phyloP scores from a whole-genome alignment of 768 basidiomycete species.

The Pulveroboletus sp. region DNA sequence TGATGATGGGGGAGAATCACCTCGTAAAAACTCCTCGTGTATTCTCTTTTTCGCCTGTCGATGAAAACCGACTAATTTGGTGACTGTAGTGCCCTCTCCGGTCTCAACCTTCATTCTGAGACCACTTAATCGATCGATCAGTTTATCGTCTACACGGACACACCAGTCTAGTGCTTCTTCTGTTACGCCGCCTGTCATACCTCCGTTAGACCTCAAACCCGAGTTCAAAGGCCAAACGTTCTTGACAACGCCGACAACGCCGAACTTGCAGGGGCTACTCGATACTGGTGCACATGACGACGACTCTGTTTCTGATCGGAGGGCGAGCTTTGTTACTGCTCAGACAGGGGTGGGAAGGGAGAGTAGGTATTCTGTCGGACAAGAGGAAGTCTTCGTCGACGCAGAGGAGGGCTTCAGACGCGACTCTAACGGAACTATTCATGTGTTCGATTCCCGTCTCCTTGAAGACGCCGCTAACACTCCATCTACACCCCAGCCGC shows the following conservation, averaged over 20 bases:
- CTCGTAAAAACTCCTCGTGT: slow-evolving; percentile 36
- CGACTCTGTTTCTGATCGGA: slow-evolving; percentile 45
- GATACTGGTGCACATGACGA: slow-evolving; percentile 30
- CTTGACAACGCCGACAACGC: slow-evolving; percentile 25
- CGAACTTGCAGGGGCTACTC: slow-evolving; percentile 17
- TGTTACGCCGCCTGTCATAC: slow-evolving; percentile 45
- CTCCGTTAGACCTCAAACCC: slow-evolving; percentile 55
- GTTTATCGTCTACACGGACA: slow-evolving; percentile 58
- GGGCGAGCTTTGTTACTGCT: slow-evolving; percentile 57
- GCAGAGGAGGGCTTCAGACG: slow-evolving; percentile 24
- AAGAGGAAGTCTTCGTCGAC: slow-evolving; percentile 25
- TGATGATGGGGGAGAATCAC: slow-evolving; percentile 27
- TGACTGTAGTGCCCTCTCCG: slow-evolving; percentile 42
- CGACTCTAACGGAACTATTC: slow-evolving; percentile 21
- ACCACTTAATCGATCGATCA: slow-evolving; percentile 60
- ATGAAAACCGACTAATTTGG: slow-evolving; percentile 3
- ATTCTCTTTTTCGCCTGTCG: not conserved
- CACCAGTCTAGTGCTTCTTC: slow-evolving; percentile 42
- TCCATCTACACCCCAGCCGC: not conserved
- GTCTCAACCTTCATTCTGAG: slow-evolving; percentile 57
- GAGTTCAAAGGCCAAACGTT: slow-evolving; percentile 40
- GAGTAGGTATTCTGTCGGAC: slow-evolving; percentile 29
- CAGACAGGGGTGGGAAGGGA: slow-evolving; percentile 24
- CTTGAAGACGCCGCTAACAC: slow-evolving; percentile 11
- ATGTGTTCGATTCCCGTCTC: slow-evolving; percentile 16